Conservation (phyloP, 2,329 filamentous ascomycete genomes). For the Paecilomyces fulvus region DNA sequence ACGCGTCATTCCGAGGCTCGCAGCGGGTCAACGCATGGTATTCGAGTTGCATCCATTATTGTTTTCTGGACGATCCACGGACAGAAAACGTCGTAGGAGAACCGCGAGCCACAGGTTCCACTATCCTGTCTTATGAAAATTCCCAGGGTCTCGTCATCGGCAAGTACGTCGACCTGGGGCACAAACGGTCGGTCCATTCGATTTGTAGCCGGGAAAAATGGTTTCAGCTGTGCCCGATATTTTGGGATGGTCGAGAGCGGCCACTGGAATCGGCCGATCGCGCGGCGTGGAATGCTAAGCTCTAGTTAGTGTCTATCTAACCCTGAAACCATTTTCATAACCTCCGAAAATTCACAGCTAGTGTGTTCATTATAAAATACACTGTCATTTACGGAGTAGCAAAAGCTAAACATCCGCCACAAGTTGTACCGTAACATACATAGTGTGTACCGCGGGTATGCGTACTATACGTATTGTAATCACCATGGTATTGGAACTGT, state of each 20-base stretch:
- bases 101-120: slow-evolving; percentile 62
- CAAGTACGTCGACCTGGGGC: slow-evolving; percentile 63
- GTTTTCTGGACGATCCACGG: slow-evolving; percentile 51
- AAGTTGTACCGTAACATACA: too few species aligned
- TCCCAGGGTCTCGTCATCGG: slow-evolving; percentile 64
- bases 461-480: too few species aligned
- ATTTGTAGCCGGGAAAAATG: slow-evolving; percentile 56
- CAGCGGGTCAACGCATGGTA: slow-evolving; percentile 52
- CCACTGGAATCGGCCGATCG: slow-evolving; percentile 31
- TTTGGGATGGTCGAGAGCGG: slow-evolving; percentile 34
- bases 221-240: slow-evolving; percentile 52
- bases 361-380: too few species aligned
- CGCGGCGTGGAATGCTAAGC: slow-evolving; percentile 33
- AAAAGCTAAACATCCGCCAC: too few species aligned
- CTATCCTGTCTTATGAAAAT: slow-evolving; percentile 65
- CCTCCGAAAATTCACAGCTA: too few species aligned
- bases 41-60: slow-evolving; percentile 50
- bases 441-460: too few species aligned
- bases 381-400: too few species aligned
- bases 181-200: slow-evolving; percentile 50
- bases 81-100: slow-evolving; percentile 51
- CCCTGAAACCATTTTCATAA: not conserved
- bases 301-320: slow-evolving; percentile 9
- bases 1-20: slow-evolving; percentile 42
- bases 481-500: too few species aligned